These are phyloP conservation scores for Mortierella sp. DNA, from an alignment of 371 early-diverging fungal genomes.

Conservation along the genomic window DNA sequence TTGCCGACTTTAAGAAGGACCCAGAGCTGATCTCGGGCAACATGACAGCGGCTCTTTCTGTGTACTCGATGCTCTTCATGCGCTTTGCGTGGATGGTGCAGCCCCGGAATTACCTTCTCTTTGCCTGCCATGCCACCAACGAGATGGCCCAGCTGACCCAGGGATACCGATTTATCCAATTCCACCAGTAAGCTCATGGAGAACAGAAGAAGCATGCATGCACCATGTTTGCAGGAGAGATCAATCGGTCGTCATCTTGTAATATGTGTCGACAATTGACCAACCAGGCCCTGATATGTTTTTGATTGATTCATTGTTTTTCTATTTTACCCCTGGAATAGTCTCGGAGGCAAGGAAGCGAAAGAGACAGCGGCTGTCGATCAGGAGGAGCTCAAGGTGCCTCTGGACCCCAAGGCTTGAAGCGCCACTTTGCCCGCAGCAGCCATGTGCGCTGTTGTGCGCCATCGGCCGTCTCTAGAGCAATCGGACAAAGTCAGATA, in stretches of 20 bases:
- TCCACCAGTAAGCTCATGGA: slow-evolving; percentile 57
- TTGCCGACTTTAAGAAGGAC: slow-evolving; percentile 92
- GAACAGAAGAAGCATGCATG: background rate
- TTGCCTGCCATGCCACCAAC: slow-evolving; percentile 94
- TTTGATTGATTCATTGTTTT: slow-evolving; percentile 5
- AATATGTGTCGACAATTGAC: slow-evolving; percentile 5
- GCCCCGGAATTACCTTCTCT: slow-evolving; percentile 91
- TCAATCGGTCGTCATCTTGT: background rate
- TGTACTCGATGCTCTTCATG: slow-evolving; percentile 94
- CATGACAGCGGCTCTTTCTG: slow-evolving; percentile 78
- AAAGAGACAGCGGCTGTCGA: slow-evolving; percentile 14
- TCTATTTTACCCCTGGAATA: slow-evolving; percentile 13
- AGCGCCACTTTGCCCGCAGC: background rate
- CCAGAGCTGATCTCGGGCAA: slow-evolving; percentile 94
- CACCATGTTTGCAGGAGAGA: slow-evolving; percentile 3
- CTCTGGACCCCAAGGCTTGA: slow-evolving; percentile 32
- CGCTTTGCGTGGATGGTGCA: slow-evolving; percentile 94
- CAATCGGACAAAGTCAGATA: slow-evolving; percentile 1
- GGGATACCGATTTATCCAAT: slow-evolving; percentile 84
- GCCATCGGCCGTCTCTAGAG: too few species aligned
- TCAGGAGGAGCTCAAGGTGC: slow-evolving; percentile 41
- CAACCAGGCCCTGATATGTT: too few species aligned
- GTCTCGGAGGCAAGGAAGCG: slow-evolving; percentile 55
- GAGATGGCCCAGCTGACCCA: slow-evolving; percentile 89
- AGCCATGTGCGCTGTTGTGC: background rate